Conservation (phyloP, 2,329 filamentous ascomycete species). For the Leptographium wingfieldii region DNA sequence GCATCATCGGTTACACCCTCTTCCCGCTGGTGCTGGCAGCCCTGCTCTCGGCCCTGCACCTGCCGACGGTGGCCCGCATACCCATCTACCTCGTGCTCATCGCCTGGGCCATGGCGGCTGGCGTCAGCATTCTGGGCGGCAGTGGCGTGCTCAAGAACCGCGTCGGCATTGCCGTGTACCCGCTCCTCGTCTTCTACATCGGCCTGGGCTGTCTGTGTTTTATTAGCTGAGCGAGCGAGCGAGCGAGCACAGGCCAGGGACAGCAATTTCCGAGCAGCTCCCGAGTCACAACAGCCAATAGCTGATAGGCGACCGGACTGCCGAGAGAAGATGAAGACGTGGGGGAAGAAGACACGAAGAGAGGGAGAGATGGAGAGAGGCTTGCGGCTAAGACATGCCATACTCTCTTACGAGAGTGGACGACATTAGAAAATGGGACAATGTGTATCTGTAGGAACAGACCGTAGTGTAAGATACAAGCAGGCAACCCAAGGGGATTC, state of each 20-base stretch:
- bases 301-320: no score
- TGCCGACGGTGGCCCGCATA: constrained; percentile 71
- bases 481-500: no score
- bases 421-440: background rate
- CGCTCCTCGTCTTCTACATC: constrained; percentile 88
- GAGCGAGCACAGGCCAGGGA: background rate
- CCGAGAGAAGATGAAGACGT: background rate
- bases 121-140: constrained; percentile 88
- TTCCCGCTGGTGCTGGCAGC: constrained; percentile 94
- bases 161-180: constrained; percentile 87
- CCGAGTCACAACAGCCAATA: no score
- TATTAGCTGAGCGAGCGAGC: constrained; percentile 54
- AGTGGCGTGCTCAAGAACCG: constrained; percentile 93
- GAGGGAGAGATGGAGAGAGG: background rate
- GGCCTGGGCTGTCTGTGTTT: constrained; percentile 91
- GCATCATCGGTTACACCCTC: constrained; percentile 95
- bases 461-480: background rate
- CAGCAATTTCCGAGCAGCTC: background rate
- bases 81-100: constrained; percentile 84
- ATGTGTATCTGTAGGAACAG: background rate
- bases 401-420: background rate
- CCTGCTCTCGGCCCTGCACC: constrained; percentile 68
- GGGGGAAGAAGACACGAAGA: background rate
- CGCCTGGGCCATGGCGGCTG: constrained; percentile 86
- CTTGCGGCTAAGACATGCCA: no score